Evolutionary conservation across 2,329 filamentous ascomycete genomes (phyloP).

Genomic region (Beauveria australis): DNA sequence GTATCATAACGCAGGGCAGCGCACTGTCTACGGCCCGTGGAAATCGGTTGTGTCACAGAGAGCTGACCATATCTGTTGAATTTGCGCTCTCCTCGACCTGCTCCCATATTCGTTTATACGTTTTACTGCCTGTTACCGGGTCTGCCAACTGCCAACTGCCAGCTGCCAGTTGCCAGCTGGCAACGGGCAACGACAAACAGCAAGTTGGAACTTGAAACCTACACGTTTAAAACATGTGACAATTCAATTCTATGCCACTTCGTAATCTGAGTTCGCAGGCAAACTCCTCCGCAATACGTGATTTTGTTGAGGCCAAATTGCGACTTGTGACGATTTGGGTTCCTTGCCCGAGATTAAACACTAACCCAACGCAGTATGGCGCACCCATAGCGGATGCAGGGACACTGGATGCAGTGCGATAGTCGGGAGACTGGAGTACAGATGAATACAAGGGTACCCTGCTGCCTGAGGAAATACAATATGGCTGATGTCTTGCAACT

Average conservation of each 20-base stretch:
- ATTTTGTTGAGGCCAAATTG: slow-evolving; percentile 8
- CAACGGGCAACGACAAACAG: neutral
- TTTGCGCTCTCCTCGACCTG: too few relatives aligned
- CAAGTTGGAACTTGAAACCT: neutral
- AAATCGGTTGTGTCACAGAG: too few relatives aligned
- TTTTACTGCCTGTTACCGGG: neutral
- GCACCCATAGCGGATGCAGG: neutral
- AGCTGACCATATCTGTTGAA: neutral
- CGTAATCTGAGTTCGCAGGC: neutral
- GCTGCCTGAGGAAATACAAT: neutral
- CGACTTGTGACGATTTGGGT: neutral
- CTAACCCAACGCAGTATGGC: neutral
- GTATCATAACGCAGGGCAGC: too few relatives aligned
- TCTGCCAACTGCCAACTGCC: too few relatives aligned
- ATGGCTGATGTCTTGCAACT: neutral
- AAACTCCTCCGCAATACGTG: neutral
- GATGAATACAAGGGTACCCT: slow-evolving; percentile 1
- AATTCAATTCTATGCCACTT: neutral
- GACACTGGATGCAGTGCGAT: neutral
- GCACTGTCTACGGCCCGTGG: too few relatives aligned
- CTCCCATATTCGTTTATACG: neutral
- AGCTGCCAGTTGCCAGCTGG: too few relatives aligned
- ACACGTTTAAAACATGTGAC: too few relatives aligned
- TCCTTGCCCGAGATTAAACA: neutral
- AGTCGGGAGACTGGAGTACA: neutral